A percentile compares a stretch with the other conserved stretches of the same genome.
phyloP scores from a whole-genome alignment of 345 rosid species.

The Camelina neglecta region DNA sequence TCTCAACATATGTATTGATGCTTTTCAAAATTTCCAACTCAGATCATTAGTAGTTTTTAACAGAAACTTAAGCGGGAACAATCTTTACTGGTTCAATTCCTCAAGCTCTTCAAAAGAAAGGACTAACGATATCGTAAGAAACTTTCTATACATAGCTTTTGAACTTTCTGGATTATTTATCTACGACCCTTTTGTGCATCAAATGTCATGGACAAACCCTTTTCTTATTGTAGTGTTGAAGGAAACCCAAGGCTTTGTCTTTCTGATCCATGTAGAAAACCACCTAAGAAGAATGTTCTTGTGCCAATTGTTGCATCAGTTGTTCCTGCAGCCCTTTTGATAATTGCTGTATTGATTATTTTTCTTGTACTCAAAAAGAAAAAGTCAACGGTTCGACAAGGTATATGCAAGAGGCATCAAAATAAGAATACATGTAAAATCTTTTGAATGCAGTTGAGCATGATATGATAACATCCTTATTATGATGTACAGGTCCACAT shows the following conservation, averaged over 20 bases:
- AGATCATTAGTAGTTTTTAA: not conserved
- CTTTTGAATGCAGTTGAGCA: too few species aligned
- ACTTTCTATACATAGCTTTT: not conserved
- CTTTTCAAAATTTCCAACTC: not conserved
- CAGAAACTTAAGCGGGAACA: slow-evolving; percentile 53
- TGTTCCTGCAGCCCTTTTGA: slow-evolving; percentile 1
- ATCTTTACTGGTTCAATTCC: slow-evolving; percentile 55
- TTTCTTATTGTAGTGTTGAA: slow-evolving; percentile 4
- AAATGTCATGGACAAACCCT: not conserved
- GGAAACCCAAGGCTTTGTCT: slow-evolving; percentile 32
- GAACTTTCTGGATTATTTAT: not conserved
- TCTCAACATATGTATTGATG: not conserved
- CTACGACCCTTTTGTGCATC: not conserved
- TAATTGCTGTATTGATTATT: slow-evolving; percentile 17
- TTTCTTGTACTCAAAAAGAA: slow-evolving; percentile 28
- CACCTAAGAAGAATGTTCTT: not conserved
- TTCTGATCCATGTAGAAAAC: slow-evolving; percentile 10
- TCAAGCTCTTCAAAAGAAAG: slow-evolving; percentile 29
- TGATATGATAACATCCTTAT: not conserved
- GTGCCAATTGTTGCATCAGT: slow-evolving; percentile 32
- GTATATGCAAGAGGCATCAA: too few species aligned
- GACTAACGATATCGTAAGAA: slow-evolving; percentile 26
- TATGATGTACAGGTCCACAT: slow-evolving; percentile 9
- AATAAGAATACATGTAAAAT: too few species aligned
- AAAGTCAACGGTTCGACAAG: not conserved